These are phyloP conservation scores for Yamadazyma sp. DNA, from an alignment of 1,139 yeast genomes.

Conservation along the genomic window DNA sequence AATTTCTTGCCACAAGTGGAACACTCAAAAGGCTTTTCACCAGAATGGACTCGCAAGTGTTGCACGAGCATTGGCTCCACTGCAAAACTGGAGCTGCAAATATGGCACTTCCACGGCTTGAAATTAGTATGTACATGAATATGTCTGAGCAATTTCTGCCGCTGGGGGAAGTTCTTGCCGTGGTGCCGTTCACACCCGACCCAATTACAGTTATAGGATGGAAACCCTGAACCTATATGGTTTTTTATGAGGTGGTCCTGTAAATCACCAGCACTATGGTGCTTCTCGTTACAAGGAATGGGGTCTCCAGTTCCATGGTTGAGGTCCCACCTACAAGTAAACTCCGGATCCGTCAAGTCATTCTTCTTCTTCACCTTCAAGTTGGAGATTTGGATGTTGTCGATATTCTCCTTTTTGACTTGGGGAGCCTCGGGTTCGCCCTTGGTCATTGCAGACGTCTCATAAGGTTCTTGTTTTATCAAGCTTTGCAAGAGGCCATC, in stretches of 20 bases:
- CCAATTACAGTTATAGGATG: slow-evolving; percentile 76
- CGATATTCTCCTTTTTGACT: slow-evolving; percentile 4
- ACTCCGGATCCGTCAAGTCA: slow-evolving; percentile 21
- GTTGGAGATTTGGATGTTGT: slow-evolving; percentile 30
- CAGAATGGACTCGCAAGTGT: slow-evolving; percentile 86
- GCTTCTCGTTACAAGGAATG: slow-evolving; percentile 49
- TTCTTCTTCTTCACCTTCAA: slow-evolving; percentile 27
- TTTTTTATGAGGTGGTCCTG: slow-evolving; percentile 65
- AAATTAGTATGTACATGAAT: slow-evolving; percentile 84
- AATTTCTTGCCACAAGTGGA: slow-evolving; percentile 49
- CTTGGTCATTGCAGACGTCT: background rate
- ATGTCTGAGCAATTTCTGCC: slow-evolving; percentile 85
- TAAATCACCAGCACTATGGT: slow-evolving; percentile 55
- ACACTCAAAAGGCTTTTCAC: slow-evolving; percentile 63
- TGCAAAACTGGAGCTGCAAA: slow-evolving; percentile 71
- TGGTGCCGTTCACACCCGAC: slow-evolving; percentile 66
- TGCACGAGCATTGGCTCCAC: slow-evolving; percentile 65
- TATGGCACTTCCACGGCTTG: slow-evolving; percentile 69
- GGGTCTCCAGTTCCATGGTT: slow-evolving; percentile 30
- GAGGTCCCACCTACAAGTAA: slow-evolving; percentile 49
- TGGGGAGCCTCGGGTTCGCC: background rate
- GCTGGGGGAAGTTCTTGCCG: slow-evolving; percentile 66
- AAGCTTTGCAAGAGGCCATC: background rate
- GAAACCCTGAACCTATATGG: slow-evolving; percentile 76
- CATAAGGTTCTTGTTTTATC: slow-evolving; percentile 6